Base-by-base conservation (phyloP, 2,329 filamentous ascomycete genomes). In the Fusarium sp. region DNA sequence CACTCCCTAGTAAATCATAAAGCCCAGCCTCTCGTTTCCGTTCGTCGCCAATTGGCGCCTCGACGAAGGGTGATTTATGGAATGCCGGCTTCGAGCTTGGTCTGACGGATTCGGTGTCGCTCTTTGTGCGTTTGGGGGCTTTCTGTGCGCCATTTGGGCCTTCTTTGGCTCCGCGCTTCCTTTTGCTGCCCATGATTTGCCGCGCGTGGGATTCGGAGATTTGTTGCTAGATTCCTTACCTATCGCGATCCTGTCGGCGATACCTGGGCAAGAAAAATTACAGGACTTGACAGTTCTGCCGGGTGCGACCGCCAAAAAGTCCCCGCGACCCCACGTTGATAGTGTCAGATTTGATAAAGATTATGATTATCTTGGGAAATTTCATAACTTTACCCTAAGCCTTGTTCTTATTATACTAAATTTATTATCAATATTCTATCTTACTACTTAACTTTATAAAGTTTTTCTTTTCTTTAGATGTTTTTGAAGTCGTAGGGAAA, bases 1-100 rank as follows among this genome's bases (percentile, higher is more conserved):
- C 88, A 73, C 89, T 91, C 37, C 88, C 88, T 3, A 93, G 86
- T 3, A 88, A 82, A 30, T 91, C 87, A 79, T 92, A 93, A 6
- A 92, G 83, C 5, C 83, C 82, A 5, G 88, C 88, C 77, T 92
- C 90, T 71, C 89, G 83, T 75, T 86, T 87, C 67, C 89, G 85
- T 65, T 91, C 88, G 42, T 88, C 86, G 50, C 84, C 83, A 58
- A 82, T 83, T 15, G 86, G 84, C 10, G 86, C 82, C 69, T 89
- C 87, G 73, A 87, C 80, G 74, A 92, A 92, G 8, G 81, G 82
- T 38, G 77, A 75, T 68, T 82, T 82, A 57, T 82, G 81, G 33
- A 83, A 71, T 61, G 18, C 18, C 9, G 18, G 35, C 35, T 37
- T 68, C 46, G 70, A 60, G 18, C 73, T 63, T 32, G 69, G 44